These are phyloP conservation scores for Aspergillus sojae DNA, from an alignment of 2,329 filamentous ascomycete species.

Conservation along the genomic window DNA sequence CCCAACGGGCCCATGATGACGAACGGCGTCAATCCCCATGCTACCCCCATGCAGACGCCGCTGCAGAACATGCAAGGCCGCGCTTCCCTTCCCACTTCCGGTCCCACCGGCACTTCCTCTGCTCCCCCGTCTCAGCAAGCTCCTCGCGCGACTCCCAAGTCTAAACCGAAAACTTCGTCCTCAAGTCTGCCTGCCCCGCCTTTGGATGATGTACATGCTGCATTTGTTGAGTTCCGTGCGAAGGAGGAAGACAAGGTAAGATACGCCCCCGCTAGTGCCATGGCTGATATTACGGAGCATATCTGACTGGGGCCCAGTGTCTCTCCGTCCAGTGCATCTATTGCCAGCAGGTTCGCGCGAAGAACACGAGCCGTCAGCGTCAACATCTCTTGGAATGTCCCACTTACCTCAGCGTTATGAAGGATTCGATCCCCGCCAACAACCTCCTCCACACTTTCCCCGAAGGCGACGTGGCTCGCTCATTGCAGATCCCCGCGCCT, in stretches of 20 bases:
- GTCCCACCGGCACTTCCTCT: slow-evolving; percentile 34
- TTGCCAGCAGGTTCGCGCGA: slow-evolving; percentile 53
- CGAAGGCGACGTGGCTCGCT: slow-evolving; percentile 52
- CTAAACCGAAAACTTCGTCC: slow-evolving; percentile 39
- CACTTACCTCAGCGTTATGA: slow-evolving; percentile 56
- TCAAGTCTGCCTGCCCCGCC: slow-evolving; percentile 50
- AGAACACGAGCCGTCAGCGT: slow-evolving; percentile 54
- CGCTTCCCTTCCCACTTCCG: slow-evolving; percentile 43
- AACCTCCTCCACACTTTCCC: slow-evolving; percentile 55
- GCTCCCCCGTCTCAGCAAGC: slow-evolving; percentile 35
- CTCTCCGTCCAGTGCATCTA: slow-evolving; percentile 55
- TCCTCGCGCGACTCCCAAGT: slow-evolving; percentile 41
- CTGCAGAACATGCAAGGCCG: slow-evolving; percentile 44
- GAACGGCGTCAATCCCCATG: slow-evolving; percentile 48
- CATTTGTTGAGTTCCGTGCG: slow-evolving; percentile 52
- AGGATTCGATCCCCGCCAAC: slow-evolving; percentile 55
- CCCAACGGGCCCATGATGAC: slow-evolving; percentile 47
- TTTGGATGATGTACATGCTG: slow-evolving; percentile 52
- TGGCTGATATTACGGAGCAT: neutral
- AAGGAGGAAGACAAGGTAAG: slow-evolving; percentile 51
- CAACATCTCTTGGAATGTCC: slow-evolving; percentile 53
- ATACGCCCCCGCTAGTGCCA: neutral
- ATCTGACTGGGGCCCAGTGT: slow-evolving; percentile 36
- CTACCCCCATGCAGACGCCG: slow-evolving; percentile 46
- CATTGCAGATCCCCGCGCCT: slow-evolving; percentile 50